Percentiles rank a stretch among this genome's conserved stretches.
These are phyloP conservation scores for Lasiodiplodia gonubiensis DNA, from an alignment of 2,329 filamentous ascomycete genomes.

Conservation along the genomic window DNA sequence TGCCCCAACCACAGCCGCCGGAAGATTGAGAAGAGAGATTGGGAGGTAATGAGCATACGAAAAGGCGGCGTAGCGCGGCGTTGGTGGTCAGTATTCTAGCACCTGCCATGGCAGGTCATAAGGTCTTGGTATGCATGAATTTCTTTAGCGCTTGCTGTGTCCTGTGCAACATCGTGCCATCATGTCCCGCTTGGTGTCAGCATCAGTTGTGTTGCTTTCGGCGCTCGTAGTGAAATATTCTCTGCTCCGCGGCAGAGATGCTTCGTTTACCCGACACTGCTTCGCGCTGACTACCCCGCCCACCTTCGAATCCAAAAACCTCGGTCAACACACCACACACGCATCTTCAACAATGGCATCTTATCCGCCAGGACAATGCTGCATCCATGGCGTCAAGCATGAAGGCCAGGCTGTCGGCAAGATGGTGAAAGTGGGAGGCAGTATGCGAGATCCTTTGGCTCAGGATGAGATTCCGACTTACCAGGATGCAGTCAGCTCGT, in stretches of 20 bases:
- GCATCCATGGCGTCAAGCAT: slow-evolving; percentile 57
- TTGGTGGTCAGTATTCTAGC: background rate
- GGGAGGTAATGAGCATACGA: slow-evolving; percentile 48
- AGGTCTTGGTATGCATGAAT: background rate
- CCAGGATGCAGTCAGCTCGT: slow-evolving; percentile 56
- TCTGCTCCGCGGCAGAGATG: background rate
- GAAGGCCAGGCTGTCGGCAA: slow-evolving; percentile 57
- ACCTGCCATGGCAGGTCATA: background rate
- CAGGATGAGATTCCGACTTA: background rate
- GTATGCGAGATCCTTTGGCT: slow-evolving; percentile 38
- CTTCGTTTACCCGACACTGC: background rate
- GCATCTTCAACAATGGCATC: slow-evolving; percentile 53
- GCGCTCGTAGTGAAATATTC: background rate
- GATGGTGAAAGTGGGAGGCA: slow-evolving; percentile 53
- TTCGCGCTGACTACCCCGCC: background rate
- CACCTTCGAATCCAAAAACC: background rate
- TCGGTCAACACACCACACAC: too few species aligned
- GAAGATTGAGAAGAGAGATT: slow-evolving; percentile 66
- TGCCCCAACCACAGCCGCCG: slow-evolving; percentile 58
- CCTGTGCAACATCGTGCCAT: background rate
- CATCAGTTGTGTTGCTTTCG: background rate
- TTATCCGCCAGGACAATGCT: slow-evolving; percentile 55
- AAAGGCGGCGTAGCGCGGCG: slow-evolving; percentile 6
- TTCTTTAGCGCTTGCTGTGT: background rate
- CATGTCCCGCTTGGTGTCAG: background rate